phyloP scores from a whole-genome alignment of 331 rosid species.

The Malus hybrid region DNA sequence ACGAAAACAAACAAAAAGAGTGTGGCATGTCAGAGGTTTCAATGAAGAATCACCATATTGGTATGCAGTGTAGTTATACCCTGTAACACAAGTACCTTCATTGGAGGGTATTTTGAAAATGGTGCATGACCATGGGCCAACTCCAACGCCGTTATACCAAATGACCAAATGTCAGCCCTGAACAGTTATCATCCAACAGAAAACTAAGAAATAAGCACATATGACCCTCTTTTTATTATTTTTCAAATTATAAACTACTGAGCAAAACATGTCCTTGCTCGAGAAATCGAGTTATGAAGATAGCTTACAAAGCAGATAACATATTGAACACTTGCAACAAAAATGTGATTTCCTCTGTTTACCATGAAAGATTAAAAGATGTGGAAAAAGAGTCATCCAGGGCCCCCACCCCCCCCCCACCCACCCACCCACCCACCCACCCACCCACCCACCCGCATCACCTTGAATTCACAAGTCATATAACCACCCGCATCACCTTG shows the following conservation, averaged over 20 bases:
- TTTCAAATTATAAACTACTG: not conserved
- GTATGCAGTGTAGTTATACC: slow-evolving; percentile 2
- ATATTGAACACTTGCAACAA: not conserved
- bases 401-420: too few relatives aligned
- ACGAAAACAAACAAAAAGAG: slow-evolving; percentile 7
- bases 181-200: slow-evolving; percentile 15
- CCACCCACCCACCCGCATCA: too few relatives aligned
- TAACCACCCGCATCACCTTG: too few relatives aligned
- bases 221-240: not conserved
- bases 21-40: not conserved
- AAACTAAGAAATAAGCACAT: not conserved
- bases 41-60: not conserved
- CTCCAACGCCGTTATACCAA: slow-evolving; percentile 95
- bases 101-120: slow-evolving; percentile 94
- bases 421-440: too few relatives aligned
- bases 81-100: slow-evolving; percentile 56
- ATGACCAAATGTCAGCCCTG: slow-evolving; percentile 99
- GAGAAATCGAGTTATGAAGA: not conserved
- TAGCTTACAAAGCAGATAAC: not conserved
- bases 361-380: too few relatives aligned
- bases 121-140: slow-evolving; percentile 99
- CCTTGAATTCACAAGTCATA: too few relatives aligned
- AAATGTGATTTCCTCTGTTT: not conserved
- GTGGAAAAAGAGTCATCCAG: too few relatives aligned
- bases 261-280: not conserved